phyloP scores from a whole-genome alignment of 768 basidiomycete species.

The Hebeloma cylindrosporum region DNA sequence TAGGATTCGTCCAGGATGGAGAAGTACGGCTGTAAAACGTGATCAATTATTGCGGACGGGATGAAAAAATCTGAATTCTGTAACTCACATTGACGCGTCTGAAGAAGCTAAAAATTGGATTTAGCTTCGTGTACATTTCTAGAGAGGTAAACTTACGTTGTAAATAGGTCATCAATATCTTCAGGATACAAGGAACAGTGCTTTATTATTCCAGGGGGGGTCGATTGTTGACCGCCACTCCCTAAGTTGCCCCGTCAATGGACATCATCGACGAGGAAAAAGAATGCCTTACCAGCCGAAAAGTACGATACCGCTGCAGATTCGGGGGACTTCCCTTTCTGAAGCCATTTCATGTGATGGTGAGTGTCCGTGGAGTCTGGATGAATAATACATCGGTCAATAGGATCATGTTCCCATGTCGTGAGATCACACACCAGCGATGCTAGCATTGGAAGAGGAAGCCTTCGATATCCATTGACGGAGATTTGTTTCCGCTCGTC shows the following conservation, averaged over 20 bases:
- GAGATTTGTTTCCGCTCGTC: slow-evolving; percentile 41
- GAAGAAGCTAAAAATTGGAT: slow-evolving; percentile 42
- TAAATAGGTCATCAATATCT: slow-evolving; percentile 52
- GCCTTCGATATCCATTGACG: slow-evolving; percentile 40
- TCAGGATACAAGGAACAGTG: slow-evolving; percentile 49
- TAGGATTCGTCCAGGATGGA: slow-evolving; percentile 57
- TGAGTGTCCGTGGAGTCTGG: slow-evolving; percentile 8
- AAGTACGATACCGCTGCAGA: slow-evolving; percentile 36
- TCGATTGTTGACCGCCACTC: slow-evolving; percentile 18
- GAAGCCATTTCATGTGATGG: slow-evolving; percentile 18
- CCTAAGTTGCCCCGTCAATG: slow-evolving; percentile 14
- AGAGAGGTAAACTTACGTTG: slow-evolving; percentile 39
- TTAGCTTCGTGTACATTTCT: slow-evolving; percentile 2
- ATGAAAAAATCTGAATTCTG: neutral
- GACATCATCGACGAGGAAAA: neutral
- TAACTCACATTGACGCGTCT: slow-evolving; percentile 50
- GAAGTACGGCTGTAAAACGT: slow-evolving; percentile 47
- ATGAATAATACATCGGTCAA: neutral
- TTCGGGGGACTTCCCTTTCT: slow-evolving; percentile 36
- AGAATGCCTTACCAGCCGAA: slow-evolving; percentile 28
- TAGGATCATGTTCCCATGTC: neutral
- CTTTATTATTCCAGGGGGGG: slow-evolving; percentile 47
- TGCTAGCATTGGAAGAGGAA: slow-evolving; percentile 20
- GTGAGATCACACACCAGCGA: slow-evolving; percentile 9
- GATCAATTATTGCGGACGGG: slow-evolving; percentile 27